Conservation (phyloP, 306 rosid genomes). For the Phaseolus lunatus region DNA sequence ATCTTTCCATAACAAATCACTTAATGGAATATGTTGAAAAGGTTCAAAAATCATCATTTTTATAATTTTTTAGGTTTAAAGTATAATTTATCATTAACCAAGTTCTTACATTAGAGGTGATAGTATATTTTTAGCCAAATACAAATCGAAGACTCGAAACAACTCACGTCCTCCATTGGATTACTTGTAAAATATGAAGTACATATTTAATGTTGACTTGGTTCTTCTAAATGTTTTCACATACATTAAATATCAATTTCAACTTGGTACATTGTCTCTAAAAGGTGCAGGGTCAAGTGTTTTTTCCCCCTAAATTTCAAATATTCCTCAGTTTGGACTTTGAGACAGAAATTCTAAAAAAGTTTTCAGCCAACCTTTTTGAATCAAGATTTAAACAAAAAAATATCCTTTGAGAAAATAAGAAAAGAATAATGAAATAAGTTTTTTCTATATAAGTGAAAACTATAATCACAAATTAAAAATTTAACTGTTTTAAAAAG, state of each 20-base stretch:
- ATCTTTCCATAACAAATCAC: too few relatives aligned
- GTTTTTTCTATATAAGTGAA: too few relatives aligned
- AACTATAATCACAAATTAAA: too few relatives aligned
- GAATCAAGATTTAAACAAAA: conserved; percentile 24
- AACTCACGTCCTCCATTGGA: background rate
- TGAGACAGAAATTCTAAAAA: background rate
- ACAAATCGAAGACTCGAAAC: background rate
- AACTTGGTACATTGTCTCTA: background rate
- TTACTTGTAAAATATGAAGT: background rate
- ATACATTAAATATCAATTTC: background rate
- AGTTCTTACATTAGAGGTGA: background rate
- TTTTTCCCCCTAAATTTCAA: background rate
- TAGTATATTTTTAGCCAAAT: background rate
- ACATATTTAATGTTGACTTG: conserved; percentile 8
- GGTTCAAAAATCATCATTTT: too few relatives aligned
- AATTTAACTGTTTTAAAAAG: too few relatives aligned
- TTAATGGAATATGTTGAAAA: too few relatives aligned
- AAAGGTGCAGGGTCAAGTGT: background rate
- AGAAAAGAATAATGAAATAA: too few relatives aligned
- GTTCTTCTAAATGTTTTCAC: background rate
- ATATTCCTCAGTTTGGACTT: conserved; percentile 9
- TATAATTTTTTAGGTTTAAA: too few relatives aligned
- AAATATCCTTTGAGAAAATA: background rate
- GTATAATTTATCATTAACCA: background rate
- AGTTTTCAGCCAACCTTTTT: conserved; percentile 15